These are phyloP conservation scores for Carex littledalei DNA, from an alignment of 176 grass and related monocot species.

Conservation along the genomic window DNA sequence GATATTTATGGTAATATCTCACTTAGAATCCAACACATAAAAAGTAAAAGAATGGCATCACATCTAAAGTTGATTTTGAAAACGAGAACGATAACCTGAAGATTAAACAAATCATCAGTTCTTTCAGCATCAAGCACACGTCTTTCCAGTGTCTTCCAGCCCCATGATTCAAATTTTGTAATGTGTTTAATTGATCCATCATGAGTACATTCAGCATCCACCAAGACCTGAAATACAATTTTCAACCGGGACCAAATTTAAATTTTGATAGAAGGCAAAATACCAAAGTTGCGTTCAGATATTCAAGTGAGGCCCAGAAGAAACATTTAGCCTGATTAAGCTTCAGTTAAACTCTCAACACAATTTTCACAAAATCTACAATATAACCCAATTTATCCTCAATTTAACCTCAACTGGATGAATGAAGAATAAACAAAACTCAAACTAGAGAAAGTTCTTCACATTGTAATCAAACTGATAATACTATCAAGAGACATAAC, in stretches of 20 bases:
- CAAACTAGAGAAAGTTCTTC: neutral
- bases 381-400: neutral
- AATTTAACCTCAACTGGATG: neutral
- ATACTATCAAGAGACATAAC: neutral
- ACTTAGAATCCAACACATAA: neutral
- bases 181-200: conserved; percentile 97
- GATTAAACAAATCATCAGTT: conserved; percentile 67
- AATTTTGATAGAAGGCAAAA: neutral
- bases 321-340: neutral
- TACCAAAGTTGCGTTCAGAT: neutral
- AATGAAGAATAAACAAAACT: neutral
- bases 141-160: conserved; percentile 87
- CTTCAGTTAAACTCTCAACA: neutral
- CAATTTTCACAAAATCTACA: neutral
- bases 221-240: conserved; percentile 53
- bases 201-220: conserved; percentile 97
- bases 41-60: neutral
- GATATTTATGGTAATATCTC: neutral
- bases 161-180: conserved; percentile 91
- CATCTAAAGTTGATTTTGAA: neutral
- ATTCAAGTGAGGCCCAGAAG: neutral
- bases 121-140: conserved; percentile 90
- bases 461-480: neutral
- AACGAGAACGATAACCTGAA: conserved; percentile 50
- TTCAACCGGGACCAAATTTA: neutral